Conservation (phyloP, 371 early-diverging fungal genomes). For the Mucor velutinosus region DNA sequence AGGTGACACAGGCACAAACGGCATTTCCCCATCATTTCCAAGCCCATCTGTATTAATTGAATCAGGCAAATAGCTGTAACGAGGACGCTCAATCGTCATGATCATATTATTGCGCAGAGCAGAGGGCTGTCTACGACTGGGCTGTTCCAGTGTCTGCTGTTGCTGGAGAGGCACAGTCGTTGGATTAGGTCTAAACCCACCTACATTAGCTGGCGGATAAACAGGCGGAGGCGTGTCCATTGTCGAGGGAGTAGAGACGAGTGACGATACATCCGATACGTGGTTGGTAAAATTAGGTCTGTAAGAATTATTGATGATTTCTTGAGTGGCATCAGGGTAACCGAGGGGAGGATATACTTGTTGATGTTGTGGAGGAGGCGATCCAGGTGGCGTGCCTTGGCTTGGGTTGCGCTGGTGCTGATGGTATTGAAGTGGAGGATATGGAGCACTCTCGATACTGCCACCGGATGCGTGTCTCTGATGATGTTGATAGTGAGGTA, state of each 20-base stretch:
- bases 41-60: slow-evolving; percentile 4
- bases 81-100: slow-evolving; percentile 30
- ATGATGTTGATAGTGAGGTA: slow-evolving; percentile 12
- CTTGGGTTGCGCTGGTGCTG: slow-evolving; percentile 6
- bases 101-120: slow-evolving; percentile 22
- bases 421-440: slow-evolving; percentile 20
- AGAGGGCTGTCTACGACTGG: slow-evolving; percentile 7
- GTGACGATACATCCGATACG: slow-evolving; percentile 1
- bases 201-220: not conserved
- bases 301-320: slow-evolving; percentile 22
- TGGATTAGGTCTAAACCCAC: not conserved
- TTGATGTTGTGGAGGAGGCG: slow-evolving; percentile 9
- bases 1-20: slow-evolving; percentile 36
- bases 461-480: slow-evolving; percentile 9
- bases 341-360: slow-evolving; percentile 17
- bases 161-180: not conserved
- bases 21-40: slow-evolving; percentile 20
- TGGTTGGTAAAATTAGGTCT: slow-evolving; percentile 17
- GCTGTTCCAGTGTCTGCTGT: not conserved
- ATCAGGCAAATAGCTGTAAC: slow-evolving; percentile 15
- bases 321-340: slow-evolving; percentile 24
- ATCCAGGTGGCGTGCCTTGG: slow-evolving; percentile 18
- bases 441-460: slow-evolving; percentile 8
- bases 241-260: slow-evolving; percentile 4
- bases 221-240: not conserved